A percentile compares a stretch with the other conserved stretches of the same genome.
Evolutionary conservation across 176 grass and related monocot species (phyloP).

Genomic region (Pharus latifolius): DNA sequence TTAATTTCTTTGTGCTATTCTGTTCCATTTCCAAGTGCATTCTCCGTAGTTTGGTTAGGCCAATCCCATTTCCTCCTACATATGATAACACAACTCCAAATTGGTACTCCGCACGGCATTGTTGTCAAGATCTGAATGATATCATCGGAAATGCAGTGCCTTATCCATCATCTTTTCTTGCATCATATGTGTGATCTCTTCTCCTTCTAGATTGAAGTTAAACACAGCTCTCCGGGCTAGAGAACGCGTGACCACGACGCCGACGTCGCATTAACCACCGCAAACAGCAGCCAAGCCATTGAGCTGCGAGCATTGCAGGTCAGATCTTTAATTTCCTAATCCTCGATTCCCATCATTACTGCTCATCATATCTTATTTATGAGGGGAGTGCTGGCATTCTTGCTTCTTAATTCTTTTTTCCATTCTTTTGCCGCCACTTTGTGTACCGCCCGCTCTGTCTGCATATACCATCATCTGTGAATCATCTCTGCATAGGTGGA

Average conservation of each 20-base stretch:
- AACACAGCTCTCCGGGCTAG: neutral
- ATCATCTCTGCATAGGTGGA: neutral
- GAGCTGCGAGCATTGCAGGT: conserved; percentile 37
- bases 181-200: conserved; percentile 10
- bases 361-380: conserved; percentile 8
- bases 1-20: conserved; percentile 2
- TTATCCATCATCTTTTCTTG: neutral
- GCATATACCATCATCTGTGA: conserved; percentile 3
- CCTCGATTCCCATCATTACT: neutral
- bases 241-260: neutral
- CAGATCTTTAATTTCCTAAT: conserved; percentile 41
- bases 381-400: neutral
- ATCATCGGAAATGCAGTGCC: neutral
- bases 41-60: conserved; percentile 18
- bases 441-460: neutral
- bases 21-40: neutral
- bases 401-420: conserved; percentile 20
- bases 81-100: conserved; percentile 66
- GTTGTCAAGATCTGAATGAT: conserved; percentile 30
- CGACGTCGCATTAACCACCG: neutral
- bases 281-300: neutral
- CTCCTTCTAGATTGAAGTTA: conserved; percentile 16
- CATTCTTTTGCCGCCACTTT: conserved; percentile 7
- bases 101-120: conserved; percentile 7
- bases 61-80: conserved; percentile 41